A percentile compares a stretch with the other conserved stretches of the same genome.
These are phyloP conservation scores for Peltaster fructicola DNA, from an alignment of 2,329 filamentous ascomycete species.

Conservation along the genomic window DNA sequence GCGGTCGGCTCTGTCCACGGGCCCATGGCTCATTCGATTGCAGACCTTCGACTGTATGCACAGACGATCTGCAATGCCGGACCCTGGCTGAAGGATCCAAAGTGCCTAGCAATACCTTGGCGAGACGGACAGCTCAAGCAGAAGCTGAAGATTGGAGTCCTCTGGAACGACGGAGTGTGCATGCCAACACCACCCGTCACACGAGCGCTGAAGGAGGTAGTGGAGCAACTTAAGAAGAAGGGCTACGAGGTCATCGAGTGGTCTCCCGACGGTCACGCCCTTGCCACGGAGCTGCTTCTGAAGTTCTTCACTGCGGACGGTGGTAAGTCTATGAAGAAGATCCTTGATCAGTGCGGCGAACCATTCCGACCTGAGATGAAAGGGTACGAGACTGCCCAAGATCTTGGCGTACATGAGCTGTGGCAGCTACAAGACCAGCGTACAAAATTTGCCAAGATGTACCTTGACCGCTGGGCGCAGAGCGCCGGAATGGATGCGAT, in stretches of 20 bases:
- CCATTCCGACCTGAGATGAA: constrained; percentile 33
- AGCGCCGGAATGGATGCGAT: constrained; percentile 26
- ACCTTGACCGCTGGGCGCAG: constrained; percentile 28
- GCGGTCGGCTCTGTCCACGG: constrained; percentile 47
- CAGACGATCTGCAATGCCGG: constrained; percentile 25
- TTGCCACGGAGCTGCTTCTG: constrained; percentile 31
- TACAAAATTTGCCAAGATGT: constrained; percentile 23
- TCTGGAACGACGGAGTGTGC: constrained; percentile 43
- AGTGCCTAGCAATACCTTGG: constrained; percentile 37
- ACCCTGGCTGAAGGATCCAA: constrained; percentile 36
- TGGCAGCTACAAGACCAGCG: constrained; percentile 33
- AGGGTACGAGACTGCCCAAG: constrained; percentile 24
- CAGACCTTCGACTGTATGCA: constrained; percentile 30
- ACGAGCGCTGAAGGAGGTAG: constrained; percentile 38
- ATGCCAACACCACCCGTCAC: constrained; percentile 41
- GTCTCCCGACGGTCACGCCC: constrained; percentile 34
- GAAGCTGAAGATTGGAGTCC: constrained; percentile 42
- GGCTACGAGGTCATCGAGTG: constrained; percentile 40
- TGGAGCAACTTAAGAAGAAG: constrained; percentile 32
- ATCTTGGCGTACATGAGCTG: constrained; percentile 26
- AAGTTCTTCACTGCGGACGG: constrained; percentile 34
- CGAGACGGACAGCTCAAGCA: constrained; percentile 22
- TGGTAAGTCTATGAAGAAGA: constrained; percentile 27
- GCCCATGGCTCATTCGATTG: constrained; percentile 39
- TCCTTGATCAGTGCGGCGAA: constrained; percentile 25